phyloP scores from a whole-genome alignment of 495 filamentous ascomycete genomes.

The Aspergillus hancockii region DNA sequence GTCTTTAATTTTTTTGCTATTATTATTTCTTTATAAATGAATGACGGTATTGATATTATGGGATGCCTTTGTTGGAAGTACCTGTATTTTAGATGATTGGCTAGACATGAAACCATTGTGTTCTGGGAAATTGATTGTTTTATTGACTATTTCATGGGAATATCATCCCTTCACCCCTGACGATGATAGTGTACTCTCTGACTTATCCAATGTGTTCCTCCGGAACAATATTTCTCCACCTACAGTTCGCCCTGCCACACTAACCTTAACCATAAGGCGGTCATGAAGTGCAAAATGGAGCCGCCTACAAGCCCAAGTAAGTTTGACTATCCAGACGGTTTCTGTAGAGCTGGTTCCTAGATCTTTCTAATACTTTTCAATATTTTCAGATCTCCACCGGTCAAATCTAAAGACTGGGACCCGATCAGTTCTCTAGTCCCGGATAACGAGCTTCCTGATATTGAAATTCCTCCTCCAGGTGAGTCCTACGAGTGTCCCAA shows the following conservation, averaged over 20 bases:
- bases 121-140: neutral
- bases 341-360: neutral
- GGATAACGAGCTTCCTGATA: constrained; percentile 15
- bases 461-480: constrained; percentile 17
- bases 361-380: constrained; percentile 3
- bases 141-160: too few species aligned
- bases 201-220: neutral
- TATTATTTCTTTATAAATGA: neutral
- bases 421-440: constrained; percentile 12
- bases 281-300: constrained; percentile 23
- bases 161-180: too few species aligned
- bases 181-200: too few species aligned
- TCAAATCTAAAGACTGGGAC: constrained; percentile 10
- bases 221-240: constrained; percentile 2
- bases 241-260: constrained; percentile 1
- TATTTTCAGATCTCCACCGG: constrained; percentile 16
- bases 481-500: constrained; percentile 6
- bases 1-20: constrained; percentile 14
- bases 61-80: neutral
- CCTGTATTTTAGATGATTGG: constrained; percentile 2
- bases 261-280: constrained; percentile 23
- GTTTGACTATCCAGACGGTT: constrained; percentile 17
- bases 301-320: constrained; percentile 21
- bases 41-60: constrained; percentile 13
- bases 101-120: neutral